phyloP scores from a whole-genome alignment of 139 green algal species.

The Chlorella sp. region DNA sequence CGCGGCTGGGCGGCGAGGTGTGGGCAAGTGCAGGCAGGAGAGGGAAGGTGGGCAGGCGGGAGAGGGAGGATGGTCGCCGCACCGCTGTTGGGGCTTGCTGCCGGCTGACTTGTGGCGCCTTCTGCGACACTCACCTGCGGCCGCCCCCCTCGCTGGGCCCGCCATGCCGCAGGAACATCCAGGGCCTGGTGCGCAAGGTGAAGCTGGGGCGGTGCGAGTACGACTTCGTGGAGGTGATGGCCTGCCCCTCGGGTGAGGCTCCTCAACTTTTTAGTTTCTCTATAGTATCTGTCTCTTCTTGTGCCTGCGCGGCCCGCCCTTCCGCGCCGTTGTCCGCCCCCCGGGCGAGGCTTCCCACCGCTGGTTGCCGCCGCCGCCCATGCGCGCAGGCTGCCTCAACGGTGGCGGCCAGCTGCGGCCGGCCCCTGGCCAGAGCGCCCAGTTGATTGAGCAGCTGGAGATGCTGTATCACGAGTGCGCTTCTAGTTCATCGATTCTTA shows the following conservation, averaged over 20 bases:
- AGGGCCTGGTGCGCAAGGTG: constrained; percentile 89
- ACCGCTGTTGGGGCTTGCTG: no score
- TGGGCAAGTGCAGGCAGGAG: no score
- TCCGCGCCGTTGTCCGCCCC: not conserved
- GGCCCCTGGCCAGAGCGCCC: constrained; percentile 36
- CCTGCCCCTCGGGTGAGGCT: constrained; percentile 75
- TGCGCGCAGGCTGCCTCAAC: constrained; percentile 87
- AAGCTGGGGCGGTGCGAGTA: constrained; percentile 81
- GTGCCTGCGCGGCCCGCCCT: not conserved
- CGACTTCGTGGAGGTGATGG: constrained; percentile 98
- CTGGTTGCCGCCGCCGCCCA: not conserved
- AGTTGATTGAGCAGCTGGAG: constrained; percentile 68
- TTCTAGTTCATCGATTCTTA: not conserved
- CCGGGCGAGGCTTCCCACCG: not conserved
- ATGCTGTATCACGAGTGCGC: constrained; percentile 52
- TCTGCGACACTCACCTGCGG: no score
- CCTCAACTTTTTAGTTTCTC: not conserved
- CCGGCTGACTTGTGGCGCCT: no score
- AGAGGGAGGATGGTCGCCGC: no score
- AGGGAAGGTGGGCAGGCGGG: no score
- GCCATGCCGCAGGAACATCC: no score
- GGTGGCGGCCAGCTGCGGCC: constrained; percentile 89
- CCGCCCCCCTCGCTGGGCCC: no score
- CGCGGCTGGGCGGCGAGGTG: no score
- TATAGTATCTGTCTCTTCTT: not conserved